Evolutionary conservation across 2,329 filamentous ascomycete species (phyloP).

Genomic region (Aspergillus terreus): DNA sequence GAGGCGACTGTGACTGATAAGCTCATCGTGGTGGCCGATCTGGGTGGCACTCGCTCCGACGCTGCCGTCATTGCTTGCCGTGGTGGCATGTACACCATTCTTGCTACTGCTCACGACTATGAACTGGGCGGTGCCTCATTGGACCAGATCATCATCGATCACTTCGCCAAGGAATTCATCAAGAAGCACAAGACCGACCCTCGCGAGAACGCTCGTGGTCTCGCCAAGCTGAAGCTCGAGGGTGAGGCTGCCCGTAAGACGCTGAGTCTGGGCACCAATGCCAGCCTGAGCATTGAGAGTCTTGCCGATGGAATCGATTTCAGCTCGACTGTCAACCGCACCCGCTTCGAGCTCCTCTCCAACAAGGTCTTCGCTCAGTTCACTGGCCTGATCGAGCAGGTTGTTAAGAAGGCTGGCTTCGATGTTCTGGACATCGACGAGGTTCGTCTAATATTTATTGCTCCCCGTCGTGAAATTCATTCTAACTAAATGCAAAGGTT

Average conservation of each 20-base stretch:
- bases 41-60: slow-evolving; percentile 90
- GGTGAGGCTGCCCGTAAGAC: slow-evolving; percentile 89
- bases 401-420: slow-evolving; percentile 85
- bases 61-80: slow-evolving; percentile 85
- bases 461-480: neutral
- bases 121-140: slow-evolving; percentile 82
- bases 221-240: slow-evolving; percentile 91
- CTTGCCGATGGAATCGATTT: slow-evolving; percentile 88
- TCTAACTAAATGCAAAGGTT: slow-evolving; percentile 45
- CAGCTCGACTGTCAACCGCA: slow-evolving; percentile 83
- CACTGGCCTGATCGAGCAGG: slow-evolving; percentile 77
- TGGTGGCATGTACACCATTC: slow-evolving; percentile 92
- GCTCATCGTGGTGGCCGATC: slow-evolving; percentile 83
- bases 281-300: slow-evolving; percentile 89
- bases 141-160: slow-evolving; percentile 87
- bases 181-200: slow-evolving; percentile 95
- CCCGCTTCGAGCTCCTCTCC: slow-evolving; percentile 85
- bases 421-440: slow-evolving; percentile 92
- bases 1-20: slow-evolving; percentile 77
- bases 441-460: slow-evolving; percentile 27
- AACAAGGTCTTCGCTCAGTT: slow-evolving; percentile 86
- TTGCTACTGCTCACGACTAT: slow-evolving; percentile 93
- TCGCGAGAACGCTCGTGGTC: slow-evolving; percentile 70
- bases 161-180: slow-evolving; percentile 97
- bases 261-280: slow-evolving; percentile 80